Percentiles rank a stretch among this genome's conserved stretches.
Evolutionary conservation across 495 filamentous ascomycete species (phyloP).

Genomic region (Xylaria castorea): DNA sequence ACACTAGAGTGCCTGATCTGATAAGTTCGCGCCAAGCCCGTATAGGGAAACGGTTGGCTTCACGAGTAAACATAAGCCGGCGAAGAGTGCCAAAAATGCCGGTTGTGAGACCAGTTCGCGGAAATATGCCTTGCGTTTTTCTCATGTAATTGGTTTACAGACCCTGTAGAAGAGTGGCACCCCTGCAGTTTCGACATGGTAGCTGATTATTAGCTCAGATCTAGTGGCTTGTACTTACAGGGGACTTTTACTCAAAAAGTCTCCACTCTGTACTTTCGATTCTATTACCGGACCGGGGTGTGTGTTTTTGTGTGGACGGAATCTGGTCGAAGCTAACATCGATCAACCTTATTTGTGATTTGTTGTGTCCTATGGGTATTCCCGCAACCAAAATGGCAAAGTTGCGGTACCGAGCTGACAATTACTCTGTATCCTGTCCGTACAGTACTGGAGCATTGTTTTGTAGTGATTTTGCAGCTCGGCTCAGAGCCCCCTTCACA

Average conservation of each 20-base stretch:
- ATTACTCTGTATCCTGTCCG: too few species aligned
- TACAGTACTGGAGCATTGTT: background rate
- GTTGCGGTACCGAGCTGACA: constrained; percentile 11
- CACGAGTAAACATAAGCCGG: background rate
- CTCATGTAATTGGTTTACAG: background rate
- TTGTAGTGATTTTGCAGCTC: background rate
- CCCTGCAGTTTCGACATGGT: background rate
- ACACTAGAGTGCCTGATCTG: background rate
- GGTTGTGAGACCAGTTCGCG: too few species aligned
- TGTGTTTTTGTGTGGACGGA: background rate
- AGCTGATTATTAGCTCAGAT: background rate
- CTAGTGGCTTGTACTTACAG: background rate
- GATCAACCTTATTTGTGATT: background rate
- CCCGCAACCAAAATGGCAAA: background rate
- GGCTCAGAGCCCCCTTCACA: background rate
- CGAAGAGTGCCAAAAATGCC: too few species aligned
- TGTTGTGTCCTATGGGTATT: background rate
- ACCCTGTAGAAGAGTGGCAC: background rate
- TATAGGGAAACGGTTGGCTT: background rate
- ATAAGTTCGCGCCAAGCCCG: background rate
- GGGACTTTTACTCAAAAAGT: background rate
- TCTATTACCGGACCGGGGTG: background rate
- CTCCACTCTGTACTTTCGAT: background rate
- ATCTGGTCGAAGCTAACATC: background rate
- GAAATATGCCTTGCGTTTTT: background rate